Conservation (phyloP, 805 yeast species). For the Millerago galiae region DNA sequence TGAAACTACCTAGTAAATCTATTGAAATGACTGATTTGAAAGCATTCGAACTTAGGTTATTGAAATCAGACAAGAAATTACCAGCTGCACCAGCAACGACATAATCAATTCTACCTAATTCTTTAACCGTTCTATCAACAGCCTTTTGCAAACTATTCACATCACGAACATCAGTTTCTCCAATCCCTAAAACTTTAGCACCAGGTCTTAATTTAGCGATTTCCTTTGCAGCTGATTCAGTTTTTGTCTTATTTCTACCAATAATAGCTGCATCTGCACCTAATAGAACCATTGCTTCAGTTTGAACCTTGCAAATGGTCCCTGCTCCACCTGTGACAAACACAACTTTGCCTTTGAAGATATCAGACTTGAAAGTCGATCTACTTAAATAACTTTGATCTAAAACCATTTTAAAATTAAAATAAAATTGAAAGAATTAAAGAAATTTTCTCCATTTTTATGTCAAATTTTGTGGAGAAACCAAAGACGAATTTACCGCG, state of each 20-base stretch:
- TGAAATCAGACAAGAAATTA: slow-evolving; percentile 77
- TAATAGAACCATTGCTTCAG: slow-evolving; percentile 72
- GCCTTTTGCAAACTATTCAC: slow-evolving; percentile 54
- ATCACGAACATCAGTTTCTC: slow-evolving; percentile 74
- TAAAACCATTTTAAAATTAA: slow-evolving; percentile 9
- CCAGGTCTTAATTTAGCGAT: slow-evolving; percentile 51
- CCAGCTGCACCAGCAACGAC: slow-evolving; percentile 98
- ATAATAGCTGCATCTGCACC: slow-evolving; percentile 87
- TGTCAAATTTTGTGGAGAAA: not conserved
- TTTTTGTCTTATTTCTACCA: slow-evolving; percentile 68
- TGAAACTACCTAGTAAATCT: slow-evolving; percentile 83
- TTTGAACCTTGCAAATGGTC: slow-evolving; percentile 86
- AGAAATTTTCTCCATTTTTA: not conserved
- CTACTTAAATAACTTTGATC: slow-evolving; percentile 23
- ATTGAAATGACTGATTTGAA: slow-evolving; percentile 83
- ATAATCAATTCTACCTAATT: slow-evolving; percentile 74
- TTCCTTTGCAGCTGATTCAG: slow-evolving; percentile 62
- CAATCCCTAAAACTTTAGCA: slow-evolving; percentile 63
- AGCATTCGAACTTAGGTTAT: slow-evolving; percentile 75
- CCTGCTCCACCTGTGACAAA: slow-evolving; percentile 97
- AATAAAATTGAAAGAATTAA: too few relatives aligned
- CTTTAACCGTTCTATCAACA: slow-evolving; percentile 54
- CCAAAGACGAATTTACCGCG: not conserved
- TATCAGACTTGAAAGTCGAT: slow-evolving; percentile 44
- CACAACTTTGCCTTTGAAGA: slow-evolving; percentile 79